Evolutionary conservation across 352 stramenopile species (phyloP).

Genomic region (Sclerospora graminicola): DNA sequence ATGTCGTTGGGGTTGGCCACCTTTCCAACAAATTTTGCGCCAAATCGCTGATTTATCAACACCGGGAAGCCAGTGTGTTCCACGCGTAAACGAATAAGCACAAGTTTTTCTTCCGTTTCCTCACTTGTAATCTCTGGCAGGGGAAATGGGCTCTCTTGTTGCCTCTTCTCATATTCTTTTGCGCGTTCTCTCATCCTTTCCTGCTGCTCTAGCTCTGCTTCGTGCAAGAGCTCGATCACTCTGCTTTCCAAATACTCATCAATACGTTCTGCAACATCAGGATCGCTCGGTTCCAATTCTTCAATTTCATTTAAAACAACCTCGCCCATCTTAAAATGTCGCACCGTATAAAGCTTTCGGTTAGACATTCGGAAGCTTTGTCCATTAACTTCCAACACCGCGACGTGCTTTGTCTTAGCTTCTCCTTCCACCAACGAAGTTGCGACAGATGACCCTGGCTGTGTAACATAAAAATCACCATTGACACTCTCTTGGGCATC

Average conservation of each 20-base stretch:
- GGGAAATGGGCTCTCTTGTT: slow-evolving; percentile 25
- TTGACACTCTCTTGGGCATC: slow-evolving; percentile 90
- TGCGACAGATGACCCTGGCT: slow-evolving; percentile 94
- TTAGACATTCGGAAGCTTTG: slow-evolving; percentile 86
- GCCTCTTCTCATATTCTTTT: slow-evolving; percentile 15
- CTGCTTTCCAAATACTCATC: slow-evolving; percentile 46
- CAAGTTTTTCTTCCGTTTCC: slow-evolving; percentile 32
- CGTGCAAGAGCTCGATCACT: slow-evolving; percentile 56
- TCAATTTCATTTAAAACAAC: slow-evolving; percentile 82
- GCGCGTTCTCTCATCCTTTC: slow-evolving; percentile 9
- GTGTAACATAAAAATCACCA: slow-evolving; percentile 94
- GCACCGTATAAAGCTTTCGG: slow-evolving; percentile 82
- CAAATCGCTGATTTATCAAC: slow-evolving; percentile 84
- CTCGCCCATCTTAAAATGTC: slow-evolving; percentile 90
- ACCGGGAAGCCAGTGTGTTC: slow-evolving; percentile 86
- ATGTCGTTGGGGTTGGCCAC: slow-evolving; percentile 86
- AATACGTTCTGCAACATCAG: slow-evolving; percentile 67
- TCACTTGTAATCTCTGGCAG: slow-evolving; percentile 6
- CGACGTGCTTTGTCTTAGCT: slow-evolving; percentile 77
- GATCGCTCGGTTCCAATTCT: slow-evolving; percentile 87
- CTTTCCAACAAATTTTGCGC: slow-evolving; percentile 70
- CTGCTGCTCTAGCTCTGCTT: slow-evolving; percentile 39
- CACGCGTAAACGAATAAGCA: slow-evolving; percentile 79
- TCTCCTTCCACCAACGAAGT: slow-evolving; percentile 91
- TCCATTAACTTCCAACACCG: slow-evolving; percentile 81